Percentiles rank a stretch among this genome's conserved stretches.
These are phyloP conservation scores for Panellus pusillus DNA, from an alignment of 768 basidiomycete species.

Conservation along the genomic window DNA sequence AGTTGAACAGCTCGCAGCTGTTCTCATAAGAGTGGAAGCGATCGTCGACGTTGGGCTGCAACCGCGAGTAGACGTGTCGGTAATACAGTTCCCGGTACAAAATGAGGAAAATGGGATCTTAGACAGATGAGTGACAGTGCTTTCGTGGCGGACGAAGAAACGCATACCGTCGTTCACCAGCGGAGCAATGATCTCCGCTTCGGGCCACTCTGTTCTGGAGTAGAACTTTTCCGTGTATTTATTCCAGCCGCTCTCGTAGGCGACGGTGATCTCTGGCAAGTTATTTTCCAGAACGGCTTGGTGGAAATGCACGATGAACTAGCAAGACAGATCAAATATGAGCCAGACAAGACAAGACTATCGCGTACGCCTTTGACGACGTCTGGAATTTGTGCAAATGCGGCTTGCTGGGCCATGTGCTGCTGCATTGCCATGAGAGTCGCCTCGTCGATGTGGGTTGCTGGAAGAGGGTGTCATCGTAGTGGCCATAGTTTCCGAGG, in stretches of 20 bases:
- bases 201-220: slow-evolving; percentile 93
- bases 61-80: slow-evolving; percentile 92
- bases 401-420: slow-evolving; percentile 81
- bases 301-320: slow-evolving; percentile 97
- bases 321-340: slow-evolving; percentile 11
- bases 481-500: slow-evolving; percentile 65
- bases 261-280: slow-evolving; percentile 83
- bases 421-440: slow-evolving; percentile 75
- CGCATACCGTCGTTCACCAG: slow-evolving; percentile 86
- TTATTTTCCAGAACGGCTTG: slow-evolving; percentile 92
- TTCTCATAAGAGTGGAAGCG: slow-evolving; percentile 98
- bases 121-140: background rate
- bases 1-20: slow-evolving; percentile 98
- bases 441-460: slow-evolving; percentile 73
- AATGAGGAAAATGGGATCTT: slow-evolving; percentile 93
- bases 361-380: slow-evolving; percentile 79
- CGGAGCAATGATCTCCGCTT: slow-evolving; percentile 93
- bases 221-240: slow-evolving; percentile 96
- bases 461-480: slow-evolving; percentile 56
- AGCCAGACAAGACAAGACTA: slow-evolving; percentile 3
- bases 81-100: slow-evolving; percentile 96
- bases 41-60: slow-evolving; percentile 95
- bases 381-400: slow-evolving; percentile 82
- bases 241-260: slow-evolving; percentile 98
- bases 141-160: background rate